phyloP scores from a whole-genome alignment of 495 filamentous ascomycete genomes.

The Lasiosphaeria hispida region DNA sequence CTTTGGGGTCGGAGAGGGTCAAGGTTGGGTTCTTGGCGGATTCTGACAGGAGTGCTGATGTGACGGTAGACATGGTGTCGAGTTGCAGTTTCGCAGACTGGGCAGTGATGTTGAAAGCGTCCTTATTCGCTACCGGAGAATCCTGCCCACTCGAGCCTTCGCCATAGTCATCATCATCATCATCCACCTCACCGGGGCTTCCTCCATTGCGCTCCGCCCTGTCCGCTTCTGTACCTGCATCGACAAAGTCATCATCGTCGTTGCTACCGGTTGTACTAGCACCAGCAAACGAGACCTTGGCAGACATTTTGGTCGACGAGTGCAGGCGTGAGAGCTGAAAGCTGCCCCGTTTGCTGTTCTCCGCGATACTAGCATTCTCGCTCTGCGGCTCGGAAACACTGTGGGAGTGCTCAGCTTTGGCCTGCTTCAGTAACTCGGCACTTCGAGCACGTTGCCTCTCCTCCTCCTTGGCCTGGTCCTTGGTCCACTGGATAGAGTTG shows the following conservation, averaged over 20 bases:
- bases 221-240: constrained; percentile 34
- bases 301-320: constrained; percentile 27
- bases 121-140: constrained; percentile 67
- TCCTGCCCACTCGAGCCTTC: constrained; percentile 82
- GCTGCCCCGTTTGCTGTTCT: constrained; percentile 43
- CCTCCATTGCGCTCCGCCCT: constrained; percentile 26
- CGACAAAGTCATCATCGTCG: constrained; percentile 46
- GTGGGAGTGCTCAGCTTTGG: constrained; percentile 42
- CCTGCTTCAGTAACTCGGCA: constrained; percentile 73
- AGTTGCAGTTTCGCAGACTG: constrained; percentile 92
- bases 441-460: constrained; percentile 69
- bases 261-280: constrained; percentile 38
- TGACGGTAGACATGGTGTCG: constrained; percentile 80
- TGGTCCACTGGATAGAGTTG: constrained; percentile 97
- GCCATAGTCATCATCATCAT: constrained; percentile 81
- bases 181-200: constrained; percentile 52
- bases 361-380: constrained; percentile 50
- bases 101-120: constrained; percentile 92
- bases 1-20: constrained; percentile 68
- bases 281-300: constrained; percentile 31
- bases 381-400: constrained; percentile 43
- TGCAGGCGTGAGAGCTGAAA: constrained; percentile 42
- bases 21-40: constrained; percentile 64
- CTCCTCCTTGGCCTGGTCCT: constrained; percentile 92
- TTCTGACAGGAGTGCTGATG: constrained; percentile 75